Conservation (phyloP, 257 asterid genomes). For the Scutellaria galericulata region DNA sequence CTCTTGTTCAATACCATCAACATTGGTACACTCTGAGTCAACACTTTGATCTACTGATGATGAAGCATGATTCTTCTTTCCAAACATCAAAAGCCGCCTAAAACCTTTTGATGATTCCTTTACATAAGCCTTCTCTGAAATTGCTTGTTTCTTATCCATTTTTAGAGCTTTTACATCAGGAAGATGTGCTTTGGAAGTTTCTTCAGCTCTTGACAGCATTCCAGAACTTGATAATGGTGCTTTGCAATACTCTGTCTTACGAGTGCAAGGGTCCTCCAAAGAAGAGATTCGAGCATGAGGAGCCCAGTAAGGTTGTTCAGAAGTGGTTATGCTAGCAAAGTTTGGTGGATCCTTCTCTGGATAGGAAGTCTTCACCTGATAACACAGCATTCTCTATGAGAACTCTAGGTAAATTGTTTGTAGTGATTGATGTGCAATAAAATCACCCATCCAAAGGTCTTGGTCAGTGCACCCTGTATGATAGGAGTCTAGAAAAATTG, state of each 20-base stretch:
- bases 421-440: slow-evolving; percentile 2
- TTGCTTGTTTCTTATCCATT: slow-evolving; percentile 50
- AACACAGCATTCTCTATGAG: slow-evolving; percentile 32
- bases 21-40: slow-evolving; percentile 59
- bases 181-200: slow-evolving; percentile 50
- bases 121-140: slow-evolving; percentile 51
- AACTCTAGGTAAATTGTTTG: slow-evolving; percentile 19
- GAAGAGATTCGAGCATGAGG: slow-evolving; percentile 78
- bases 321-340: slow-evolving; percentile 32
- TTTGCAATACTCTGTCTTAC: slow-evolving; percentile 52
- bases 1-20: slow-evolving; percentile 52
- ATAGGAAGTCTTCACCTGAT: slow-evolving; percentile 49
- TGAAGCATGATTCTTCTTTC: slow-evolving; percentile 70
- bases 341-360: slow-evolving; percentile 51
- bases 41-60: slow-evolving; percentile 65
- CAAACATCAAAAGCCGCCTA: slow-evolving; percentile 79
- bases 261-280: slow-evolving; percentile 64
- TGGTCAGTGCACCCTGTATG: slow-evolving; percentile 17
- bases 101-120: slow-evolving; percentile 86
- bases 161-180: slow-evolving; percentile 48
- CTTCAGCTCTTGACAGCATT: slow-evolving; percentile 45
- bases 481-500: slow-evolving; percentile 25
- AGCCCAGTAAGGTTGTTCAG: slow-evolving; percentile 58
- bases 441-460: slow-evolving; percentile 11
- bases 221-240: slow-evolving; percentile 47